Conservation (phyloP, 2,329 filamentous ascomycete genomes). For the Alternaria sp. region DNA sequence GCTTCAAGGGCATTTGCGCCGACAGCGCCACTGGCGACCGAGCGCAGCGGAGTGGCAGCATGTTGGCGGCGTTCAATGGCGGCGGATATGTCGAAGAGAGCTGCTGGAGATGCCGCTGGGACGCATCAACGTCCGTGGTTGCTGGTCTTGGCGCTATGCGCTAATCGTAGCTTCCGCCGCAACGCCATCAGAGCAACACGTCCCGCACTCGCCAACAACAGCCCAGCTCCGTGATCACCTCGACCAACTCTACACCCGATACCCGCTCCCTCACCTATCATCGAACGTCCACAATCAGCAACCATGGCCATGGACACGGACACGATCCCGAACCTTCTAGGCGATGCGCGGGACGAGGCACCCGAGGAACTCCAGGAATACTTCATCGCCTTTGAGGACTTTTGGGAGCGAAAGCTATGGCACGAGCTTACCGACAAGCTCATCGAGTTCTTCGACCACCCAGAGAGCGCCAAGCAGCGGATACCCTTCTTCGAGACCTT, state of each 20-base stretch:
- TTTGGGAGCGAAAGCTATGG: slow-evolving; percentile 99
- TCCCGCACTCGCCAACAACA: slow-evolving; percentile 23
- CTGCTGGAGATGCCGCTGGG: slow-evolving; percentile 35
- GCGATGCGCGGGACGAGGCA: slow-evolving; percentile 85
- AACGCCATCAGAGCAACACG: slow-evolving; percentile 29
- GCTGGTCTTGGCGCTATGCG: slow-evolving; percentile 26
- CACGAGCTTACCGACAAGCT: slow-evolving; percentile 94
- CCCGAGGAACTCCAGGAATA: slow-evolving; percentile 86
- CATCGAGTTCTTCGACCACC: slow-evolving; percentile 83
- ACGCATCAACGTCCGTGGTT: slow-evolving; percentile 26
- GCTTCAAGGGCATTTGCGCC: slow-evolving; percentile 37
- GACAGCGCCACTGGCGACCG: slow-evolving; percentile 47
- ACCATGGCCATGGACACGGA: slow-evolving; percentile 76
- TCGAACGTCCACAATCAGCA: neutral
- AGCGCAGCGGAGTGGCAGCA: slow-evolving; percentile 50
- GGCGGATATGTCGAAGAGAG: slow-evolving; percentile 29
- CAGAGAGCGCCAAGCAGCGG: slow-evolving; percentile 81
- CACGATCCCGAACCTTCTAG: slow-evolving; percentile 89
- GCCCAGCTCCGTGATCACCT: slow-evolving; percentile 9
- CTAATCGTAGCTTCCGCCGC: slow-evolving; percentile 31
- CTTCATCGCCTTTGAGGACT: slow-evolving; percentile 92
- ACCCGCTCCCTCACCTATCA: neutral
- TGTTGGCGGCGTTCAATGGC: slow-evolving; percentile 50
- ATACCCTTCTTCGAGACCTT: slow-evolving; percentile 93
- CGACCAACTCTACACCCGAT: slow-evolving; percentile 1